phyloP scores from a whole-genome alignment of 305 asterid genomes.

The Fraxinus nigra region DNA sequence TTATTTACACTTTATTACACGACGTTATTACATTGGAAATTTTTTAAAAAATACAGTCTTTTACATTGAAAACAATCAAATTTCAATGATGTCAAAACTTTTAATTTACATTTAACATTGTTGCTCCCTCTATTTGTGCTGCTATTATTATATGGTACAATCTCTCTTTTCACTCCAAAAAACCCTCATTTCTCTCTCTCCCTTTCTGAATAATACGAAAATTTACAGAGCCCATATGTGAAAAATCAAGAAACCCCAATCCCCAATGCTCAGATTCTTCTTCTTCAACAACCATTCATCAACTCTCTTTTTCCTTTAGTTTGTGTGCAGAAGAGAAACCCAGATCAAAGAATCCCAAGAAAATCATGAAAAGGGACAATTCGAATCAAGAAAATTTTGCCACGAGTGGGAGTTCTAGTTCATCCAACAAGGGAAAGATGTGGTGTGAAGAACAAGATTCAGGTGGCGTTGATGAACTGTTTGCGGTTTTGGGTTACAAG shows the following conservation, averaged over 20 bases:
- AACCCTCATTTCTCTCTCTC: background rate
- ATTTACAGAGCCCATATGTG: background rate
- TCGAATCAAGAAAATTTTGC: slow-evolving; percentile 28
- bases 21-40: too few relatives aligned
- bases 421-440: slow-evolving; percentile 47
- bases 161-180: background rate
- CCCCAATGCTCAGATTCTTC: slow-evolving; percentile 43
- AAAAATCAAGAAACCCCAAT: slow-evolving; percentile 25
- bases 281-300: slow-evolving; percentile 17
- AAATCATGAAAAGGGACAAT: slow-evolving; percentile 37
- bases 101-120: too few relatives aligned
- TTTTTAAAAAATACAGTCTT: background rate
- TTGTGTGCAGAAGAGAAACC: background rate
- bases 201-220: slow-evolving; percentile 17
- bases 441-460: slow-evolving; percentile 47
- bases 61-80: background rate
- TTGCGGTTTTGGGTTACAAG: slow-evolving; percentile 64
- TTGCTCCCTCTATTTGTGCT: slow-evolving; percentile 18
- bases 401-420: slow-evolving; percentile 24
- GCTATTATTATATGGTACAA: slow-evolving; percentile 19
- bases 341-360: background rate
- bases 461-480: slow-evolving; percentile 53
- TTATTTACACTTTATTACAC: too few relatives aligned
- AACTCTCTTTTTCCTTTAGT: background rate
- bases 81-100: too few relatives aligned